These are phyloP conservation scores for Pythium dissimile DNA, from an alignment of 352 stramenopile species.

Conservation along the genomic window DNA sequence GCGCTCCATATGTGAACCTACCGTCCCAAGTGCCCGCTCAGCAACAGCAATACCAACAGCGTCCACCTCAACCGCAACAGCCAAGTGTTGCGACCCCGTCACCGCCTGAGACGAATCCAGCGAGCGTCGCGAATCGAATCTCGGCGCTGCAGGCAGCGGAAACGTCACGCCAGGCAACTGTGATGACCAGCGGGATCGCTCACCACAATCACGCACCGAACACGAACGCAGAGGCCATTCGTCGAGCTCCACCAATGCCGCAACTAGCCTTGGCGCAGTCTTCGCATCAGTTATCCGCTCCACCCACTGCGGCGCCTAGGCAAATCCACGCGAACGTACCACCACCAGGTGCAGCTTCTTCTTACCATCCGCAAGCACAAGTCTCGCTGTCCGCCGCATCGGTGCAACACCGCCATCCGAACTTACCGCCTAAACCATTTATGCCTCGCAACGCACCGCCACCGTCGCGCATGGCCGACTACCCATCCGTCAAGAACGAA, in stretches of 20 bases:
- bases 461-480: constrained; percentile 33
- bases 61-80: constrained; percentile 9
- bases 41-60: constrained; percentile 15
- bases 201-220: not conserved
- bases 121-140: constrained; percentile 23
- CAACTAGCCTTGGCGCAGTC: constrained; percentile 10
- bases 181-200: constrained; percentile 3
- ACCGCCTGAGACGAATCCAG: constrained; percentile 23
- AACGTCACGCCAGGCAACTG: constrained; percentile 19
- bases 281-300: not conserved
- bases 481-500: constrained; percentile 25
- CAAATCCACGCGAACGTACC: not conserved
- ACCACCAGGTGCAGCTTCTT: not conserved
- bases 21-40: constrained; percentile 5
- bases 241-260: constrained; percentile 3
- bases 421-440: constrained; percentile 17
- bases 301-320: not conserved
- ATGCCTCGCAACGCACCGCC: constrained; percentile 41
- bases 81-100: constrained; percentile 18
- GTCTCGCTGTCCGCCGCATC: not conserved
- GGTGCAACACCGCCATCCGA: constrained; percentile 11
- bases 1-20: constrained; percentile 9
- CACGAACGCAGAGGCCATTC: constrained; percentile 15
- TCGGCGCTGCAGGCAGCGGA: constrained; percentile 32
- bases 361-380: not conserved